Evolutionary conservation across 306 rosid species (phyloP), one percentile per base, ranked within the genome.

Genomic region (Cicer pinnatifidum): DNA sequence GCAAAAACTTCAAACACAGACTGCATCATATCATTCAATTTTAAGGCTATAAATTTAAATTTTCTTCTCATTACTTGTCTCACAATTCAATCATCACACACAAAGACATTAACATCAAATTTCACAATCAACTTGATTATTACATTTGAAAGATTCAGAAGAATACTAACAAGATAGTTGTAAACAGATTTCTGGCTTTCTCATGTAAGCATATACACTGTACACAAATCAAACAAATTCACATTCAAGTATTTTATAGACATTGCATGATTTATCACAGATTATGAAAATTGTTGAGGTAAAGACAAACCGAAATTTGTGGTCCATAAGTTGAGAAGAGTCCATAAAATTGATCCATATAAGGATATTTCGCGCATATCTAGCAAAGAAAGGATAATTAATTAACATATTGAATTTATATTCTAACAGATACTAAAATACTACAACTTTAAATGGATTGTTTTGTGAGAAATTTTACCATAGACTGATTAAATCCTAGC

Each of bases 401-500:
- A 62, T 28, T 28, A 72, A 76, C 41, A 67, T 56, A 72, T 48
- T 76, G 17, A 48, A 61, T 67, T 75, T 71, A 11, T 59, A 59
- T 59, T 48, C 64, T 28, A 28, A 78, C 7, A n/a, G 23, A 13
- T 67, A 52, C 52, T 9, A 28, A 67, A 47, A 71, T 16, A 39
- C 44, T 47, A 38, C 38, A 62, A 62, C 51, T 47, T 17, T 23
- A 15, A 56, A 65, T 28, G 53, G 46, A 48, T 23, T 71, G 10
- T 50, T 48, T 37, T 51, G 46, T 13, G 16, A 61, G 47, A 75
- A 76, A 28, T 56, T 70, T 40, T 83, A 91, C 98, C 98, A 85
- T 35, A 7, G 97, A 96, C 79, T 86, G 98, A 75, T 85, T 75
- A 69, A 93, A 88, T 53, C 97, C 97, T 11, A 91, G 90, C 89